These are phyloP conservation scores for Macrolepiota albuminosa DNA, from an alignment of 768 basidiomycete genomes.

Conservation along the genomic window DNA sequence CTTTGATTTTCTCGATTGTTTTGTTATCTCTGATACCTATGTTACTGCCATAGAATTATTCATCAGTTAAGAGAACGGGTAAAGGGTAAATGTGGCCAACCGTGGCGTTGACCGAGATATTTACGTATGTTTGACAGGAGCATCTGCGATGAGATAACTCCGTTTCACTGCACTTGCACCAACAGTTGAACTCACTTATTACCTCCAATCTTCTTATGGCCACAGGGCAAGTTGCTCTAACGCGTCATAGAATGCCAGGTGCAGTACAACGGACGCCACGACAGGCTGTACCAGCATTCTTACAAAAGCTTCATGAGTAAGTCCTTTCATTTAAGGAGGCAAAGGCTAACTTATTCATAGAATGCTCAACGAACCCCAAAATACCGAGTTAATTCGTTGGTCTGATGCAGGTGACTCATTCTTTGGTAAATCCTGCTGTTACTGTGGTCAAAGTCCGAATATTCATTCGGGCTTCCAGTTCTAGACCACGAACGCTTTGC, in stretches of 20 bases:
- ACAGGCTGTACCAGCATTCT: conserved; percentile 65
- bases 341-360: conserved; percentile 32
- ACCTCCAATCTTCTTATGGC: conserved; percentile 20
- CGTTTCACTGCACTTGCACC: not conserved
- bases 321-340: conserved; percentile 23
- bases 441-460: not conserved
- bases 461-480: conserved; percentile 42
- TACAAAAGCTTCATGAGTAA: conserved; percentile 91
- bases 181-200: no score
- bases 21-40: not conserved
- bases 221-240: conserved; percentile 20
- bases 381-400: conserved; percentile 88
- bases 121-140: conserved; percentile 8
- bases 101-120: conserved; percentile 1
- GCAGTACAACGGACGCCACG: conserved; percentile 31
- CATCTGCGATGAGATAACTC: conserved; percentile 14
- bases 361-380: conserved; percentile 86
- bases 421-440: conserved; percentile 51
- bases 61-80: no score
- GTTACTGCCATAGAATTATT: no score
- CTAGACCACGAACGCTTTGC: conserved; percentile 90
- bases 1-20: no score
- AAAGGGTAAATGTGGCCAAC: not conserved
- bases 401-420: conserved; percentile 89
- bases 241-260: conserved; percentile 22